phyloP scores from a whole-genome alignment of 441 rosid genomes.

The Jatropha multifida region DNA sequence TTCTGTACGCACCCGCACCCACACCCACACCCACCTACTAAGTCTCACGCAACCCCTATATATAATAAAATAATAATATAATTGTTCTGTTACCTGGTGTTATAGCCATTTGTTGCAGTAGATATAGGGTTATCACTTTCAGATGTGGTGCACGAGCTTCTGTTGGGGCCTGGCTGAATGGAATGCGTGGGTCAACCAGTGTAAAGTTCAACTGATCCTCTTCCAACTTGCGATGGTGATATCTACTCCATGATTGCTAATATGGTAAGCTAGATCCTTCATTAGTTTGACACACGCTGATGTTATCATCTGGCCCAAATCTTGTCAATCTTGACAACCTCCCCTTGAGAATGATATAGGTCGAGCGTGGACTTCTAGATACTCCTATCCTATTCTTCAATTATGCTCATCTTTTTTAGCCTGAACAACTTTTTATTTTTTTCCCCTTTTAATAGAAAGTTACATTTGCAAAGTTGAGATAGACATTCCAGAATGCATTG shows the following conservation, averaged over 20 bases:
- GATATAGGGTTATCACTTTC: not conserved
- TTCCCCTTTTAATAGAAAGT: not conserved
- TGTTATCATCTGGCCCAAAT: not conserved
- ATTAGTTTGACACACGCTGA: not conserved
- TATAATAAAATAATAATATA: not conserved
- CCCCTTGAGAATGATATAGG: not conserved
- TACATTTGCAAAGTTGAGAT: not conserved
- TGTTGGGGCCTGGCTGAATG: not conserved
- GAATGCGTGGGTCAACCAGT: not conserved
- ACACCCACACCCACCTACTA: no score
- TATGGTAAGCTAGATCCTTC: not conserved
- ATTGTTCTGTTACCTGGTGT: not conserved
- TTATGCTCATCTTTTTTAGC: not conserved
- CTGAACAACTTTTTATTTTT: not conserved
- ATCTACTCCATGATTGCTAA: not conserved
- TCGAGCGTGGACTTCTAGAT: not conserved
- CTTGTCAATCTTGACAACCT: not conserved
- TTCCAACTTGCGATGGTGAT: not conserved
- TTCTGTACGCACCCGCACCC: not conserved
- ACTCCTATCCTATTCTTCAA: slow-evolving; percentile 3
- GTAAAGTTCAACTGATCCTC: not conserved
- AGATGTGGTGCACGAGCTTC: not conserved
- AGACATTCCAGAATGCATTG: no score
- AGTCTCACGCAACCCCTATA: not conserved
- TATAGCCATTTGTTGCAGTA: slow-evolving; percentile 7